phyloP scores from a whole-genome alignment of 805 yeast species.

The Kluyveromyces nonfermentans region DNA sequence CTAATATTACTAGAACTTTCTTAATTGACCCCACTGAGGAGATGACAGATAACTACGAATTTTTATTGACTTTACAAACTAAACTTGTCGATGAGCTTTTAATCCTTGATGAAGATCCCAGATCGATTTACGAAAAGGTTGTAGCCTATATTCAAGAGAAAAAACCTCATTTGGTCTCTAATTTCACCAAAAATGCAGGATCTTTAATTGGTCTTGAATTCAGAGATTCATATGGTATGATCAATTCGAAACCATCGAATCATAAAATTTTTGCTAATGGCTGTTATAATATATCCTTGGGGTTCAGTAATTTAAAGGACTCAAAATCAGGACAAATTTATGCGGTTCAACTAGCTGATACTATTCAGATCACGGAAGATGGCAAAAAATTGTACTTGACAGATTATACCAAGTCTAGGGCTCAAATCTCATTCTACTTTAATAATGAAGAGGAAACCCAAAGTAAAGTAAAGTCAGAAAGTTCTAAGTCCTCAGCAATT shows the following conservation, averaged over 20 bases:
- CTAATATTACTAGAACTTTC: conserved; percentile 80
- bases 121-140: conserved; percentile 56
- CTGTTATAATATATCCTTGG: conserved; percentile 65
- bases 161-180: conserved; percentile 53
- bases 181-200: conserved; percentile 74
- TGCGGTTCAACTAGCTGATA: conserved; percentile 70
- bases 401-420: conserved; percentile 57
- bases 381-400: conserved; percentile 54
- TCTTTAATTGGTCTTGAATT: conserved; percentile 86
- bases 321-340: conserved; percentile 47
- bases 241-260: conserved; percentile 59
- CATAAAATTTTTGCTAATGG: conserved; percentile 61
- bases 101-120: conserved; percentile 61
- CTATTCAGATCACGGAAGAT: conserved; percentile 50
- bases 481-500: conserved; percentile 19
- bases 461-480: conserved; percentile 34
- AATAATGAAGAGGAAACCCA: conserved; percentile 53
- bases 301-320: conserved; percentile 56
- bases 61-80: conserved; percentile 59
- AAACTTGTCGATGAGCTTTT: conserved; percentile 46
- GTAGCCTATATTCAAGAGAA: conserved; percentile 49
- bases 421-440: conserved; percentile 77
- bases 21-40: conserved; percentile 79
- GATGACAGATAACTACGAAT: conserved; percentile 71
- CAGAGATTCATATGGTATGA: conserved; percentile 65